Conservation (phyloP, 148 eudicot genomes). For the Salicornia ramosissima region DNA sequence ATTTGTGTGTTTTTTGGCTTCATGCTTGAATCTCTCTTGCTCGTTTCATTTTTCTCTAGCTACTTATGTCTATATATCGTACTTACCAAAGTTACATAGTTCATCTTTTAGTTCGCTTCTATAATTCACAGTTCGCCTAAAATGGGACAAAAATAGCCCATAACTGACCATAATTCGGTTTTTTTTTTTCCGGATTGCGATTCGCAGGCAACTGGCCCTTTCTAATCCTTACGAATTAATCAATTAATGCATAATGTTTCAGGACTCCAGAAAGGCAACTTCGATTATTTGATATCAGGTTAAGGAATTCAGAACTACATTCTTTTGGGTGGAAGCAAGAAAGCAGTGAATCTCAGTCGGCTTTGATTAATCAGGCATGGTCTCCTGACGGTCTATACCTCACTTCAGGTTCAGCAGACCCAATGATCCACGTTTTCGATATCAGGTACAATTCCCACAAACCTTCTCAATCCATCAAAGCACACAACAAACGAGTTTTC, state of each 20-base stretch:
- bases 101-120: too few species aligned
- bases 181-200: too few species aligned
- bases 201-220: too few species aligned
- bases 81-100: too few species aligned
- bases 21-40: neutral
- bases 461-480: conserved; percentile 82
- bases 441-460: conserved; percentile 65
- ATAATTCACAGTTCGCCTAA: too few species aligned
- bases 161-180: too few species aligned
- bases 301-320: conserved; percentile 72
- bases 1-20: neutral
- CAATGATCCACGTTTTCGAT: conserved; percentile 80
- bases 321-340: conserved; percentile 96
- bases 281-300: conserved; percentile 67
- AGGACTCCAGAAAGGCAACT: conserved; percentile 89
- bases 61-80: too few species aligned
- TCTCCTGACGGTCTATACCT: conserved; percentile 94
- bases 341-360: conserved; percentile 93
- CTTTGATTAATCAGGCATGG: conserved; percentile 95
- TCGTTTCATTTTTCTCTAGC: neutral
- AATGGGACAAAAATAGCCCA: too few species aligned
- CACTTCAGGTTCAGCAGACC: conserved; percentile 91
- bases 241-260: conserved; percentile 20
- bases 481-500: conserved; percentile 90
- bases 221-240: neutral